Percentiles rank a stretch among this genome's conserved stretches.
Evolutionary conservation across 1,284 basidiomycete genomes (phyloP).

Genomic region (Leccinum huronense): DNA sequence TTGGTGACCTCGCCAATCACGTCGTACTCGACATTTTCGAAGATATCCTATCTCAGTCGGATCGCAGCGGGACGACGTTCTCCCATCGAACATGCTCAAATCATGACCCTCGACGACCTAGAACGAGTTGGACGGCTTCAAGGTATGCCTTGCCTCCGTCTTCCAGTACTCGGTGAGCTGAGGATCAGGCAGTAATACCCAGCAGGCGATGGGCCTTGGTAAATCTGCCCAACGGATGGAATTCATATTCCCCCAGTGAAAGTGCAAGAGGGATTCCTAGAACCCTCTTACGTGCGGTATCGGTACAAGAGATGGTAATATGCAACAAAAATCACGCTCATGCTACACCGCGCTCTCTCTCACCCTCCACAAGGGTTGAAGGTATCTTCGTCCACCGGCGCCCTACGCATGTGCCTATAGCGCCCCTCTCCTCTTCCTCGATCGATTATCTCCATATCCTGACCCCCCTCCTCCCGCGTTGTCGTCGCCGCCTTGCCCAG

Average conservation of each 20-base stretch:
- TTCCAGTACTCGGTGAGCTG: background rate
- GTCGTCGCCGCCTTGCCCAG: no score
- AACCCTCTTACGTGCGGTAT: background rate
- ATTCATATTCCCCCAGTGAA: no score
- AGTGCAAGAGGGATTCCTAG: no score
- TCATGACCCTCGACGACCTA: slow-evolving; percentile 71
- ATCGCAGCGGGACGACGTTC: slow-evolving; percentile 54
- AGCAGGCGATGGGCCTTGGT: slow-evolving; percentile 39
- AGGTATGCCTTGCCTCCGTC: slow-evolving; percentile 44
- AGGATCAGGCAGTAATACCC: slow-evolving; percentile 64
- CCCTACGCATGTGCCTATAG: slow-evolving; percentile 79
- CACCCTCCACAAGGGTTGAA: slow-evolving; percentile 82
- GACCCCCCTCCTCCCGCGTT: slow-evolving; percentile 24
- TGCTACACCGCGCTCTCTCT: slow-evolving; percentile 59
- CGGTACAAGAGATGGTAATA: background rate
- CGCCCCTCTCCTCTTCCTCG: slow-evolving; percentile 72
- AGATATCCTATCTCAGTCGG: slow-evolving; percentile 36
- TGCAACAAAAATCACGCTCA: background rate
- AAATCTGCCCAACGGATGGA: slow-evolving; percentile 52
- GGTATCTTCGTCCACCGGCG: slow-evolving; percentile 83
- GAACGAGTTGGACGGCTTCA: slow-evolving; percentile 68
- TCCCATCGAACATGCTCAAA: slow-evolving; percentile 90
- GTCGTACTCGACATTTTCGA: slow-evolving; percentile 81
- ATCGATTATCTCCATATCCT: slow-evolving; percentile 70
- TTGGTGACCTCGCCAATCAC: slow-evolving; percentile 87